A percentile compares a stretch with the other conserved stretches of the same genome.
Conservation (phyloP, 1,139 yeast genomes). For the Geotrichum phurueaensis region DNA sequence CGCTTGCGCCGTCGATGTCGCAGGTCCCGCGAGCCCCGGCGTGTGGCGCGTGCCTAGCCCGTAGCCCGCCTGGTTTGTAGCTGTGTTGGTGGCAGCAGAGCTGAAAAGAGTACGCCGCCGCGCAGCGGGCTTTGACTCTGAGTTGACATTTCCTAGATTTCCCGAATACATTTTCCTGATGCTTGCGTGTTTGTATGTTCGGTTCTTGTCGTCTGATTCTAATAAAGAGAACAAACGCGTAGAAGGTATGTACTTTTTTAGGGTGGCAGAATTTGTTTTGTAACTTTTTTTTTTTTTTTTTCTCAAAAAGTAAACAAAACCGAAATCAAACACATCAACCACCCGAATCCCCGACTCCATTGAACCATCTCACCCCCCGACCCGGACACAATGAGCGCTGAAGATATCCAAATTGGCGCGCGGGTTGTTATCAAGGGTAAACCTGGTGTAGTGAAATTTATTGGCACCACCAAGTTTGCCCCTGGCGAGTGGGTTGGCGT, state of each 20-base stretch:
- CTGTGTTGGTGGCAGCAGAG: constrained; percentile 1
- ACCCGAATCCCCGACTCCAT: neutral
- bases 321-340: neutral
- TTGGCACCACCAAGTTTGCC: constrained; percentile 47
- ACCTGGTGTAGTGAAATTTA: constrained; percentile 31
- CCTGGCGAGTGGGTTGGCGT: constrained; percentile 67
- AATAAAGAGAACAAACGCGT: neutral
- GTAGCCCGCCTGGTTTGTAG: neutral
- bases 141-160: neutral
- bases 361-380: neutral
- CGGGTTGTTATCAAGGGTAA: constrained; percentile 25
- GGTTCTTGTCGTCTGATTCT: neutral
- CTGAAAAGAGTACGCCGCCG: constrained; percentile 6
- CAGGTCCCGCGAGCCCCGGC: constrained; percentile 1
- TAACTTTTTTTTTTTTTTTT: neutral
- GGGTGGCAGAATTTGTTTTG: neutral
- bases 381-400: neutral
- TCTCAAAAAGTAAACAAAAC: neutral
- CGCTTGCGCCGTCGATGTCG: neutral
- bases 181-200: neutral
- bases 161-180: constrained; percentile 7
- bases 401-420: constrained; percentile 20
- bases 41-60: neutral
- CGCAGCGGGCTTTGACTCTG: constrained; percentile 14
- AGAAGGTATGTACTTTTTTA: neutral